Evolutionary conservation across 2,329 filamentous ascomycete species (phyloP).

Genomic region (Pleurostoma richardsiae): DNA sequence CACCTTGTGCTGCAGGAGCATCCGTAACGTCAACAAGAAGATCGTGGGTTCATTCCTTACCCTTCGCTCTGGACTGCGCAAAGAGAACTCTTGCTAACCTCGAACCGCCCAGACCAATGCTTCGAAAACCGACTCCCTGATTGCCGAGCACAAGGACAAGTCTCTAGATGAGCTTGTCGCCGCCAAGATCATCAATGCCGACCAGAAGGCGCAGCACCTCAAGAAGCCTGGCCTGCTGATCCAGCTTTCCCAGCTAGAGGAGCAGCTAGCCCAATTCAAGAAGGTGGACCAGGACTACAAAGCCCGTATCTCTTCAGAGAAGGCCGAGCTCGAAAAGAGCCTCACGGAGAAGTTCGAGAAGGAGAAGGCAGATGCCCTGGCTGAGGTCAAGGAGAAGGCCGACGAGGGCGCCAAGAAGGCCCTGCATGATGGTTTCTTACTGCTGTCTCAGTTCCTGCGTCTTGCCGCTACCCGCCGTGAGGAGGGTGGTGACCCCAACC

Average conservation of each 20-base stretch:
- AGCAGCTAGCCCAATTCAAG: conserved; percentile 69
- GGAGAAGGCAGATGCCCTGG: conserved; percentile 47
- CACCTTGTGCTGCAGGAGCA: conserved; percentile 55
- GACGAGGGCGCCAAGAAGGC: conserved; percentile 47
- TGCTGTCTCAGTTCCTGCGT: conserved; percentile 74
- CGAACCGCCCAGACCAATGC: conserved; percentile 52
- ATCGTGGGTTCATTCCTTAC: conserved; percentile 56
- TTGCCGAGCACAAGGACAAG: conserved; percentile 65
- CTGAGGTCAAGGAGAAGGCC: conserved; percentile 51
- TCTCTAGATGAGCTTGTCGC: conserved; percentile 69
- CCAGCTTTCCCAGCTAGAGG: conserved; percentile 65
- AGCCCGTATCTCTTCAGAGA: conserved; percentile 50
- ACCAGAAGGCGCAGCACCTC: conserved; percentile 71
- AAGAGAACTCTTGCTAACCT: conserved; percentile 4
- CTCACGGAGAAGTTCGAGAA: conserved; percentile 46
- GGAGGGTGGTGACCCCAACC: conserved; percentile 58
- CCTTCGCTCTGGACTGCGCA: neutral
- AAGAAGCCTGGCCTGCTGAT: conserved; percentile 71
- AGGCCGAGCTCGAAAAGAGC: conserved; percentile 55
- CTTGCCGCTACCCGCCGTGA: conserved; percentile 71
- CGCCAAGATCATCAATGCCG: conserved; percentile 69
- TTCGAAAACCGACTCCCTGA: conserved; percentile 65
- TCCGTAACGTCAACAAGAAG: conserved; percentile 92
- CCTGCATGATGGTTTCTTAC: conserved; percentile 61
- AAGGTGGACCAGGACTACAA: conserved; percentile 72